Evolutionary conservation across 345 rosid species (phyloP).

Genomic region (Heritiera littoralis): DNA sequence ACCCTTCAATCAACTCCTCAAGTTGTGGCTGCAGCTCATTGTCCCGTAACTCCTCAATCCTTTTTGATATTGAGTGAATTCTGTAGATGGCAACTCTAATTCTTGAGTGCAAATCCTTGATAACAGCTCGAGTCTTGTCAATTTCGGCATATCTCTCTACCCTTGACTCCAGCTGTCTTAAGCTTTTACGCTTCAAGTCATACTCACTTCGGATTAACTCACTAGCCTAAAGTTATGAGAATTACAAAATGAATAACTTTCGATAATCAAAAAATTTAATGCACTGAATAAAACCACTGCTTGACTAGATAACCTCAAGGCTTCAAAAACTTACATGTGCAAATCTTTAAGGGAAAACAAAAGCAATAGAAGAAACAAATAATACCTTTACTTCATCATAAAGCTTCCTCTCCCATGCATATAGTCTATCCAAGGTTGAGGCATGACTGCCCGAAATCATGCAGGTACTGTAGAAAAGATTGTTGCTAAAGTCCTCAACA

Average conservation of each 20-base stretch:
- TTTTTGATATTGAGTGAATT: conserved; percentile 82
- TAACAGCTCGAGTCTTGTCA: conserved; percentile 83
- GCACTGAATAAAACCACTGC: not conserved
- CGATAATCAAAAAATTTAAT: not conserved
- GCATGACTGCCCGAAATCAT: conserved; percentile 96
- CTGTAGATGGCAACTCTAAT: conserved; percentile 91
- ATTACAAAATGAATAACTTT: not conserved
- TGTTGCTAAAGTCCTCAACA: conserved; percentile 55
- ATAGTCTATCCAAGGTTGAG: conserved; percentile 86
- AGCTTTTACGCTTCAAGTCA: conserved; percentile 56
- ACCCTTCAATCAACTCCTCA: conserved; percentile 95
- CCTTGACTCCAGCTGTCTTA: conserved; percentile 76
- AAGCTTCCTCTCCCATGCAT: conserved; percentile 98
- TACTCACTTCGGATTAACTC: conserved; percentile 68
- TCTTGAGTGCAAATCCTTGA: conserved; percentile 93
- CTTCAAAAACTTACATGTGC: not conserved
- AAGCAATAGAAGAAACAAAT: not conserved
- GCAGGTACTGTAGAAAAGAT: conserved; percentile 67
- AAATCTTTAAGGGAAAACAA: not conserved
- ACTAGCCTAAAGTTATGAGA: conserved; percentile 63
- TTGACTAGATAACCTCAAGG: not conserved
- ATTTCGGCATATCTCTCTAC: conserved; percentile 50
- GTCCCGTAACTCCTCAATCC: conserved; percentile 91
- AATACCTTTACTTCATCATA: conserved; percentile 96
- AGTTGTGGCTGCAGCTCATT: conserved; percentile 96